Conservation (phyloP, 2,329 filamentous ascomycete species). For the Aspergillus sp. region DNA sequence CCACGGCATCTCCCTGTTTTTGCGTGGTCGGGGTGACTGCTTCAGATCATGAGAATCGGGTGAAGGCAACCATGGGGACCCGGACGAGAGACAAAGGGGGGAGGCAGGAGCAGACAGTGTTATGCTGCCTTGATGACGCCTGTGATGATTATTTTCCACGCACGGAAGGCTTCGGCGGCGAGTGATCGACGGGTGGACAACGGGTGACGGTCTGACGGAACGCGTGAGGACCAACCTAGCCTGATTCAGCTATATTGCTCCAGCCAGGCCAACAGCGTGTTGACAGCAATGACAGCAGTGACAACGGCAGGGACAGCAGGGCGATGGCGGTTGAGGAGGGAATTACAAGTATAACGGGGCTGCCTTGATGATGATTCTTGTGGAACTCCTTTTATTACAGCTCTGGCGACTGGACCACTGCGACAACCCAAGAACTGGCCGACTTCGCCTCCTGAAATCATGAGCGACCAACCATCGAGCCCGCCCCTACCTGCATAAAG, state of each 20-base stretch:
- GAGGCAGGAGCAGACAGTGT: background rate
- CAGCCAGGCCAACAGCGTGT: background rate
- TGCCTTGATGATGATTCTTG: slow-evolving; percentile 11
- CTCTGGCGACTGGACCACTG: background rate
- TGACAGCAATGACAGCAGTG: background rate
- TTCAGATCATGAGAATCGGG: slow-evolving; percentile 18
- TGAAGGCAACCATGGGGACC: slow-evolving; percentile 17
- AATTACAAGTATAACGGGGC: background rate
- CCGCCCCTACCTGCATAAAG: slow-evolving; percentile 13
- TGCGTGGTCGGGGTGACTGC: slow-evolving; percentile 1
- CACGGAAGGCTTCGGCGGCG: slow-evolving; percentile 20
- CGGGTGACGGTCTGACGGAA: slow-evolving; percentile 27
- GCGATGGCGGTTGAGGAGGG: background rate
- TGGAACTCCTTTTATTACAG: slow-evolving; percentile 15
- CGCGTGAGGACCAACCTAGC: slow-evolving; percentile 27
- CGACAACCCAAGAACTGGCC: slow-evolving; percentile 8
- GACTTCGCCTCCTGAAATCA: slow-evolving; percentile 23
- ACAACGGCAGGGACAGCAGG: background rate
- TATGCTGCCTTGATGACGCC: slow-evolving; percentile 10
- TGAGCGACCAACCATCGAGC: slow-evolving; percentile 19
- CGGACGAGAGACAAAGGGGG: background rate
- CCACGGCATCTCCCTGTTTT: slow-evolving; percentile 46
- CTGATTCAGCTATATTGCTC: slow-evolving; percentile 29
- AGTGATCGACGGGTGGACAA: slow-evolving; percentile 23
- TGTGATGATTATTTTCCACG: slow-evolving; percentile 23